Base-by-base conservation (phyloP, 257 asterid genomes). In the Haberlea rhodopensis region DNA sequence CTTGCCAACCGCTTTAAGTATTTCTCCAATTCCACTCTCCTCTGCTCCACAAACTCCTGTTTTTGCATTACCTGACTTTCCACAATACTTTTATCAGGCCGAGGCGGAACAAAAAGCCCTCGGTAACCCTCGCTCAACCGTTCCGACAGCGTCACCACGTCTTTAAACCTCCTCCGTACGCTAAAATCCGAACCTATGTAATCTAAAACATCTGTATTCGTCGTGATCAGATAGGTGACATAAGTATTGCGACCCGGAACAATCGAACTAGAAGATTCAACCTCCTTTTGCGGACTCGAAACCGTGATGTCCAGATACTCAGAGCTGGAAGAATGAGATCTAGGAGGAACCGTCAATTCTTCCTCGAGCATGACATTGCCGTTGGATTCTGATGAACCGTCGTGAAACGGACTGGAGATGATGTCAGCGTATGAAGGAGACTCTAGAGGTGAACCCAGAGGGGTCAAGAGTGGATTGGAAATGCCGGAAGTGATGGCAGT, bases 21-120 rank as follows among this genome's bases (percentile, higher is more conserved):
- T 82, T 83, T 88, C 84, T 94, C 97, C 84, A 94, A 53, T 48
- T 86, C 92, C 61, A 78, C 78, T 63, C 97, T 86, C 83, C 99
- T 82, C 85, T 90, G 99, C 83, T 90, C 99, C 70, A 90, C 92
- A 70, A 94, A 90, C 1, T 94, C 99, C 74, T 90, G 97, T 81
- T 90, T 90, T 76, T 94, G 95, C 99, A 90, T 94, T 49, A 94
- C 95, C 78, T 94, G 99, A 65, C 96, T 81, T 73, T 94, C 99
- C 56, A 94, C 94, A 15, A 94, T 66, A 49, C 97, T 94, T 76
- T 94, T 94, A 48, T 94, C 99, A 1, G 99, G 99, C 73, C 99
- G 75, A 1, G 96, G 89, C 2, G 99, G 96, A 46, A 94, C 81
- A 28, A 94, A 83, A 71, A 80, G 76, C 10, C 99, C 99, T 58